Base-by-base conservation (phyloP, 2,329 filamentous ascomycete genomes). In the Exophiala oligosperma region DNA sequence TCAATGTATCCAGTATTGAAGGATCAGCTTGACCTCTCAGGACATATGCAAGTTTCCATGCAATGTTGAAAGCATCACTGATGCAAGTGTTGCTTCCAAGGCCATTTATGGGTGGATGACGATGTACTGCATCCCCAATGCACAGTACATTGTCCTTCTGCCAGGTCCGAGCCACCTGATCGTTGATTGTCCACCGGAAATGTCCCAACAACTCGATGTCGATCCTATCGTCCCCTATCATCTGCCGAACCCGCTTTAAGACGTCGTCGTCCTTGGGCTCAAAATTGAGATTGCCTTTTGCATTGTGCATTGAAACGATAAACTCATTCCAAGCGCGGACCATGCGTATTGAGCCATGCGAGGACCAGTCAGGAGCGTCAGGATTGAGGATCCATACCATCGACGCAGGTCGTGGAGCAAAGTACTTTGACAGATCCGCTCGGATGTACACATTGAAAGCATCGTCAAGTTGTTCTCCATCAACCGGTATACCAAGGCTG, bases 1-100 rank as follows among this genome's bases (percentile, higher is more conserved):
- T 35, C 28, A 50, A 3, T n/a, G 12, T 50, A 5, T 38, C 23
- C 26, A 50, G 5, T 68, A 68, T 1, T 2, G 17, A 40, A 24
- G 49, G 35, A 41, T 72, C 73, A 2, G 70, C 60, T 4, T 59
- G 40, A 0, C 76, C 74, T 29, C 61, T 60, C 24, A 71, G 48
- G 1, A 62, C 67, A 11, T 69, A 55, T 3, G 63, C 63, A 1
- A 73, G 58, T 54, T 73, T 74, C 72, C 72, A 74, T 3, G 67
- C 62, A 2, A 74, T 62, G 51, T 73, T 73, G n/a, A 70, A 65
- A 1, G 64, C 69, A 50, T 74, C 72, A 52, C 70, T 67, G 2
- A 73, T 62, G 4, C 70, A 71, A 1, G 70, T 72, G 54, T 74
- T 74, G 52, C 69, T 55, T 5, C 72, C 72, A 7, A 73, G 64